Conservation (phyloP, 371 early-diverging fungal species). For the Saksenaea oblongispora region DNA sequence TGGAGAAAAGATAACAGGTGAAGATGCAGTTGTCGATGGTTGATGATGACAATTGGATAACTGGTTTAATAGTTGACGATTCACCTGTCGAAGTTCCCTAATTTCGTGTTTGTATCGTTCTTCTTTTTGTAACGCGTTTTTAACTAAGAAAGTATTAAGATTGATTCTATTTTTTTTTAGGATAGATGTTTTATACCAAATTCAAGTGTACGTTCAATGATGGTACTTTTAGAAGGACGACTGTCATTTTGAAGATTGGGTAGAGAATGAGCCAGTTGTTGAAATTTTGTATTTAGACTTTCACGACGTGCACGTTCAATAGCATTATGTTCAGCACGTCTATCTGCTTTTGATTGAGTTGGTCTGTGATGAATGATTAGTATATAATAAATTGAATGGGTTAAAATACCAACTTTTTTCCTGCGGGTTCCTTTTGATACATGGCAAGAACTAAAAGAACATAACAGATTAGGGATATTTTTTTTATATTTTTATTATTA, state of each 20-base stretch:
- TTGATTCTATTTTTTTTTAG: not conserved
- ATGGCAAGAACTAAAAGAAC: not conserved
- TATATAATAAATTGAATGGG: too few relatives aligned
- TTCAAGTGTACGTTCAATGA: slow-evolving; percentile 66
- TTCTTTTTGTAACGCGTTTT: slow-evolving; percentile 34
- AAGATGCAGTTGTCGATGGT: not conserved
- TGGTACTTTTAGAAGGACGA: slow-evolving; percentile 72
- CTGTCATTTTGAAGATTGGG: slow-evolving; percentile 68
- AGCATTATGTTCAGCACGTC: slow-evolving; percentile 75
- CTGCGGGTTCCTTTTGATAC: not conserved
- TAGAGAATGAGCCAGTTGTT: slow-evolving; percentile 70
- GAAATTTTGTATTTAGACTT: slow-evolving; percentile 68
- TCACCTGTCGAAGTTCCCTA: slow-evolving; percentile 31
- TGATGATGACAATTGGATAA: slow-evolving; percentile 7
- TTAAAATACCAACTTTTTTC: not conserved
- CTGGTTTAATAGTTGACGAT: slow-evolving; percentile 18
- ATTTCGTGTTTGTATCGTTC: slow-evolving; percentile 37
- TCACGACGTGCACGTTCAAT: slow-evolving; percentile 77
- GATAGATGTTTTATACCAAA: slow-evolving; percentile 28
- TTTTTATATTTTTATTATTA: not conserved
- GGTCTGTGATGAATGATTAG: not conserved
- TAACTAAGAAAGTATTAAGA: slow-evolving; percentile 18
- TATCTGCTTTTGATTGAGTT: slow-evolving; percentile 48
- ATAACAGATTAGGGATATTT: not conserved
- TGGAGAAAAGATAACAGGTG: not conserved